These are phyloP conservation scores for Kodamaea restingae DNA, from an alignment of 805 yeast species.

Conservation along the genomic window DNA sequence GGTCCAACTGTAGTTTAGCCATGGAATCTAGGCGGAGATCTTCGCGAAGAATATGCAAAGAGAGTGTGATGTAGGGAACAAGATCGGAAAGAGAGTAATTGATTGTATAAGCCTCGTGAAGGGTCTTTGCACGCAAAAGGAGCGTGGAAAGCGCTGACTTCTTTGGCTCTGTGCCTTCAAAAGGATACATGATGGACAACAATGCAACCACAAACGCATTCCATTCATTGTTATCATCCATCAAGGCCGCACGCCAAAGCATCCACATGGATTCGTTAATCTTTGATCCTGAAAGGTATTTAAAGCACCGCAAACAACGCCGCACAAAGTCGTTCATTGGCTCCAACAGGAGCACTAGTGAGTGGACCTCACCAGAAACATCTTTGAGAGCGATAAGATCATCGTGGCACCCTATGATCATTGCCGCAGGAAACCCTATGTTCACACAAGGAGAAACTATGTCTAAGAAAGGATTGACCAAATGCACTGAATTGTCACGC, in stretches of 20 bases:
- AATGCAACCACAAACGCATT: constrained; percentile 51
- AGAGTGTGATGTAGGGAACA: constrained; percentile 58
- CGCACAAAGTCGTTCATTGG: constrained; percentile 45
- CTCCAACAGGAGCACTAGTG: constrained; percentile 34
- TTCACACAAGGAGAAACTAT: constrained; percentile 32
- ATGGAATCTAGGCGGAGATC: constrained; percentile 61
- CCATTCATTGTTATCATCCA: constrained; percentile 52
- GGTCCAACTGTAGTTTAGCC: constrained; percentile 28
- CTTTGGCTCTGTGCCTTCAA: constrained; percentile 13
- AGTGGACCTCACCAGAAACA: constrained; percentile 17
- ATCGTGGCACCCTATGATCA: constrained; percentile 27
- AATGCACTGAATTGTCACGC: constrained; percentile 2
- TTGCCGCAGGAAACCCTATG: constrained; percentile 11
- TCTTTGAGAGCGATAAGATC: constrained; percentile 24
- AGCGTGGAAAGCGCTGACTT: constrained; percentile 16
- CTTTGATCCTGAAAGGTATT: constrained; percentile 53
- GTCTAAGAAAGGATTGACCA: constrained; percentile 58
- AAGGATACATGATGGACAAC: constrained; percentile 48
- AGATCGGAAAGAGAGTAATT: constrained; percentile 47
- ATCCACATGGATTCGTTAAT: constrained; percentile 57
- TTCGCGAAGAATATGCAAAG: constrained; percentile 75
- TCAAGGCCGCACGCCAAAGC: constrained; percentile 55
- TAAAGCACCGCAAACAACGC: constrained; percentile 47
- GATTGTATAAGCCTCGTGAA: constrained; percentile 23
- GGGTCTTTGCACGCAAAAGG: constrained; percentile 27